phyloP scores from a whole-genome alignment of 257 asterid genomes.

The Fraxinus excelsior region DNA sequence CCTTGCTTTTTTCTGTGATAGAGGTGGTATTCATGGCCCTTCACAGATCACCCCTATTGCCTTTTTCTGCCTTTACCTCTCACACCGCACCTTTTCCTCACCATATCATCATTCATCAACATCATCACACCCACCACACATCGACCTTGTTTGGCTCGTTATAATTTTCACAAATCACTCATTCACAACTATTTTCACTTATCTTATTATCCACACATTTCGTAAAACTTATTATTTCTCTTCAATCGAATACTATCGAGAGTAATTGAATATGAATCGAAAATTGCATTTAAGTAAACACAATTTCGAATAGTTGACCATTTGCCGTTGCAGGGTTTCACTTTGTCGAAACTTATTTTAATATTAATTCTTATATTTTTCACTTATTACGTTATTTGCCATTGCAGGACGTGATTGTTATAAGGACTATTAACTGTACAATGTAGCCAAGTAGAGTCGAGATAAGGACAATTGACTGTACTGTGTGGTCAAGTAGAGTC shows the following conservation, averaged over 20 bases:
- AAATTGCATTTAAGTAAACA: not conserved
- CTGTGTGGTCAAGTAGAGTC: not conserved
- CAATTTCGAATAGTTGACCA: no score
- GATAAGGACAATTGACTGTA: no score
- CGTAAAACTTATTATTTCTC: no score
- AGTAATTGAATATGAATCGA: not conserved
- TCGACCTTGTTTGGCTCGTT: no score
- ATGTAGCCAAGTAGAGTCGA: no score
- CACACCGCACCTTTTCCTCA: not conserved
- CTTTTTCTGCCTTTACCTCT: not conserved
- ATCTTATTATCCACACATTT: no score
- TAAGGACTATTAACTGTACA: no score
- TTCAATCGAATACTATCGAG: not conserved
- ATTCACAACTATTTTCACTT: no score
- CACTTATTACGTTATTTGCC: not conserved
- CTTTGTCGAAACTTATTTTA: not conserved
- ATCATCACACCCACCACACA: slow-evolving; percentile 31
- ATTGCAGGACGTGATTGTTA: no score
- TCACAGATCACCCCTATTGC: slow-evolving; percentile 9
- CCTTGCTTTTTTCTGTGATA: not conserved
- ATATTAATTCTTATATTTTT: not conserved
- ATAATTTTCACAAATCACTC: no score
- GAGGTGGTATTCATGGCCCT: slow-evolving; percentile 11
- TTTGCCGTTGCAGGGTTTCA: not conserved
- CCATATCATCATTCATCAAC: slow-evolving; percentile 10